Conservation (phyloP, 2,329 filamentous ascomycete species). For the Aureobasidium zeae region DNA sequence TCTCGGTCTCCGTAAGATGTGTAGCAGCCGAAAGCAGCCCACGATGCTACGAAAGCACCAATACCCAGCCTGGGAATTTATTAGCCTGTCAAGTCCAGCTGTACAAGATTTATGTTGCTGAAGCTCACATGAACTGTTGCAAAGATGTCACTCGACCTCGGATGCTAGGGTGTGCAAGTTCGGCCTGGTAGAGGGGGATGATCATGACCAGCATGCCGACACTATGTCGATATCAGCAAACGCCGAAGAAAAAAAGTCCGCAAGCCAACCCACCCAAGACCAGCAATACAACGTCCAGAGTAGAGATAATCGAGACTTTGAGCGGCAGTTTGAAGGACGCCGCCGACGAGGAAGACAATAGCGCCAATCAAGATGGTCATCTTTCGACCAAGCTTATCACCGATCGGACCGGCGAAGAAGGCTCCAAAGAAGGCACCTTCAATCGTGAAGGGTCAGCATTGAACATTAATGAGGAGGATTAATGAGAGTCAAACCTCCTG, state of each 20-base stretch:
- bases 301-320: constrained; percentile 52
- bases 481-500: no score
- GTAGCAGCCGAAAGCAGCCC: constrained; percentile 59
- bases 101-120: no score
- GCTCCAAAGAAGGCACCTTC: constrained; percentile 67
- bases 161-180: constrained; percentile 69
- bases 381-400: constrained; percentile 59
- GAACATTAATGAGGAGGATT: no score
- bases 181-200: constrained; percentile 66
- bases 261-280: constrained; percentile 46
- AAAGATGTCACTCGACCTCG: constrained; percentile 65
- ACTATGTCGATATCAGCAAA: constrained; percentile 25
- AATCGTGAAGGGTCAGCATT: constrained; percentile 66
- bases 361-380: constrained; percentile 64
- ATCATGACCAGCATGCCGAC: constrained; percentile 56
- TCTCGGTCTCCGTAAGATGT: constrained; percentile 40
- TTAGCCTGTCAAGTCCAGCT: no score
- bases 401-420: constrained; percentile 51
- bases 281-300: constrained; percentile 59
- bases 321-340: constrained; percentile 63
- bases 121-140: constrained; percentile 78
- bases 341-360: constrained; percentile 62
- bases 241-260: no score
- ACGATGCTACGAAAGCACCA: constrained; percentile 61
- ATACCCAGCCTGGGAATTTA: no score